Conservation (phyloP, 768 basidiomycete genomes). For the Chalciporus chontae region DNA sequence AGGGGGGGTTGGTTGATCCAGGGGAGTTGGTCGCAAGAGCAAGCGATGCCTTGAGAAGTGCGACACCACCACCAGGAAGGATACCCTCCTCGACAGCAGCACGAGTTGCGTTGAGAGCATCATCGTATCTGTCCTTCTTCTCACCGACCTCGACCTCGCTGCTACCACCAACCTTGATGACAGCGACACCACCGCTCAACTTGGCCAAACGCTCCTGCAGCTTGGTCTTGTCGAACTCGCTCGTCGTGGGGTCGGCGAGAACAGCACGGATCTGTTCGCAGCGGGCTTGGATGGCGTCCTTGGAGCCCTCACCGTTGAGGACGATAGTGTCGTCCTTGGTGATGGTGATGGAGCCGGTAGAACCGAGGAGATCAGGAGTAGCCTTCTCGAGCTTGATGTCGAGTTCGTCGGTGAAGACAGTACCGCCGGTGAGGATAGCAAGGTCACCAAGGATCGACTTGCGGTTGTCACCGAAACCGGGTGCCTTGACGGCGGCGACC, state of each 20-base stretch:
- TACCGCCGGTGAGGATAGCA: constrained; percentile 95
- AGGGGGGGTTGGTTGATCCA: constrained; percentile 42
- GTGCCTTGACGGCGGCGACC: constrained; percentile 93
- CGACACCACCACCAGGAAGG: constrained; percentile 93
- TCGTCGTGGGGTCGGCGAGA: constrained; percentile 77
- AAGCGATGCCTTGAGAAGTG: constrained; percentile 81
- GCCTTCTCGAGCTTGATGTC: constrained; percentile 96
- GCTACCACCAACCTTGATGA: constrained; percentile 95
- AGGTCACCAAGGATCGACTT: constrained; percentile 97
- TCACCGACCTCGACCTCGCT: constrained; percentile 96
- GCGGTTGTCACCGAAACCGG: constrained; percentile 98
- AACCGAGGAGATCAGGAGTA: constrained; percentile 84
- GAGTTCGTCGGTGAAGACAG: constrained; percentile 94
- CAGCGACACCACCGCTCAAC: constrained; percentile 92
- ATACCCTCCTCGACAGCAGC: constrained; percentile 99
- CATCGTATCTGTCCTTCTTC: constrained; percentile 99
- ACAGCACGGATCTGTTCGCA: constrained; percentile 94
- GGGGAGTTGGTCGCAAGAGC: constrained; percentile 58
- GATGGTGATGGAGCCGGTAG: constrained; percentile 87
- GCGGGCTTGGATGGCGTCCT: constrained; percentile 85
- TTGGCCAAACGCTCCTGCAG: constrained; percentile 97
- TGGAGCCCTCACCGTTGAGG: constrained; percentile 90
- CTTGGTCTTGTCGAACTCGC: constrained; percentile 92
- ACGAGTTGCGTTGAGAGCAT: constrained; percentile 95
- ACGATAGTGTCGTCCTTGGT: constrained; percentile 98